Evolutionary conservation across 2,329 filamentous ascomycete species (phyloP).

Genomic region (Incumbomyces lentus): DNA sequence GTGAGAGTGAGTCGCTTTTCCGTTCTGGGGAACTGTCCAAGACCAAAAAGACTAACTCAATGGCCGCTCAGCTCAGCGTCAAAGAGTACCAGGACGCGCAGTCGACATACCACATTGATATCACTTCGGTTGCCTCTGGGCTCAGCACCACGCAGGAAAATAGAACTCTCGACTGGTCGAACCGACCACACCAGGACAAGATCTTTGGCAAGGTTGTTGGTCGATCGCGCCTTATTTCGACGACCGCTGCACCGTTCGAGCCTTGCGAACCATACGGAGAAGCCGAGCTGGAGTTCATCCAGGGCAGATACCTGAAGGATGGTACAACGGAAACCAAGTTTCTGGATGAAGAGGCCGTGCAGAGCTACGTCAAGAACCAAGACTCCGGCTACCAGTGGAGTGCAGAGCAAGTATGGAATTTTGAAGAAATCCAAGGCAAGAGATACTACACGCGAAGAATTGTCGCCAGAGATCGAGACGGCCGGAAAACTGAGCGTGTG

Average conservation of each 20-base stretch:
- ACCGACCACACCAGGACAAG: constrained; percentile 61
- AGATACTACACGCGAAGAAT: constrained; percentile 34
- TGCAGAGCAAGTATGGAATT: constrained; percentile 41
- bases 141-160: constrained; percentile 55
- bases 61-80: constrained; percentile 13
- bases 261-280: constrained; percentile 28
- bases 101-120: constrained; percentile 52
- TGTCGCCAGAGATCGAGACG: constrained; percentile 28
- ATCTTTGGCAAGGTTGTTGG: constrained; percentile 66
- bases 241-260: constrained; percentile 30
- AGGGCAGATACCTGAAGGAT: constrained; percentile 37
- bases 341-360: constrained; percentile 45
- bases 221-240: constrained; percentile 32
- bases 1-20: constrained; percentile 36
- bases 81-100: constrained; percentile 37
- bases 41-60: constrained; percentile 1
- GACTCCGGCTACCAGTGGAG: constrained; percentile 34
- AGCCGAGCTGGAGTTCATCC: constrained; percentile 30
- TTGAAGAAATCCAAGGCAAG: constrained; percentile 32
- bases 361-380: constrained; percentile 41
- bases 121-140: constrained; percentile 61
- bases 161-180: constrained; percentile 47
- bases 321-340: constrained; percentile 50
- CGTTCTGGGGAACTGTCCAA: constrained; percentile 10
- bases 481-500: constrained; percentile 25